Evolutionary conservation across 2,329 filamentous ascomycete species (phyloP), one percentile per base, ranked within the genome.

Genomic region (Penicillium janthinellum): DNA sequence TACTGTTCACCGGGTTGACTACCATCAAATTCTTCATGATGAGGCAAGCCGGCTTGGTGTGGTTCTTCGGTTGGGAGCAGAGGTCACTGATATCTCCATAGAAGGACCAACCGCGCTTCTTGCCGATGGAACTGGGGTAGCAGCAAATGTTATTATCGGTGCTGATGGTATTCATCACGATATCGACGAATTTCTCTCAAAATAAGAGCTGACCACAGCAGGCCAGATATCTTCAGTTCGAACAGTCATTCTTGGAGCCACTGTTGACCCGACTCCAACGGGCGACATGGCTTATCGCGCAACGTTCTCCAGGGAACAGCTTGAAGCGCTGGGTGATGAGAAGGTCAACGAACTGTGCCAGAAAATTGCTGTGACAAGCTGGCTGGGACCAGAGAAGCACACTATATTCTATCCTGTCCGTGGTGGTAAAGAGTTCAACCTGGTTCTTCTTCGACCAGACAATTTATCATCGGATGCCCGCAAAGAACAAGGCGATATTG

Each of bases 391-490:
- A 0, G 77, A 79, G 0, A 78, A 82, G 1, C 87, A 90, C 60
- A 84, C 81, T 0, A 83, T 89, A 0, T 83, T 82, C 0, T 90
- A 90, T 68, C 85, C 85, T 0, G 71, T 90, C 54, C 79, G 85
- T 1, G 80, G 76, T 0, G 85, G 86, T 0, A 75, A 77, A 0
- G 81, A 86, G 74, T 87, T 83, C 63, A 90, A 90, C 57, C 79
- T 90, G 2, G 87, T 90, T 0, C 75, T 90, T 0, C 74, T 89
- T 0, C 81, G 83, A 10, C 87, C 87, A 0, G 87, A 90, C 67
- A 78, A 81, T 6, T 80, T 22, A 63, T 45, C 42, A 15, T 8
- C 42, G 3, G 42, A 15, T 5, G 20, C 22, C 42, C 42, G 42
- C 5, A 45, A 28, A 7, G 42, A 45, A 45, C 42, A 28, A 28